Evolutionary conservation across 2,329 filamentous ascomycete genomes (phyloP).

Genomic region (Trichophyton schoenleinii): DNA sequence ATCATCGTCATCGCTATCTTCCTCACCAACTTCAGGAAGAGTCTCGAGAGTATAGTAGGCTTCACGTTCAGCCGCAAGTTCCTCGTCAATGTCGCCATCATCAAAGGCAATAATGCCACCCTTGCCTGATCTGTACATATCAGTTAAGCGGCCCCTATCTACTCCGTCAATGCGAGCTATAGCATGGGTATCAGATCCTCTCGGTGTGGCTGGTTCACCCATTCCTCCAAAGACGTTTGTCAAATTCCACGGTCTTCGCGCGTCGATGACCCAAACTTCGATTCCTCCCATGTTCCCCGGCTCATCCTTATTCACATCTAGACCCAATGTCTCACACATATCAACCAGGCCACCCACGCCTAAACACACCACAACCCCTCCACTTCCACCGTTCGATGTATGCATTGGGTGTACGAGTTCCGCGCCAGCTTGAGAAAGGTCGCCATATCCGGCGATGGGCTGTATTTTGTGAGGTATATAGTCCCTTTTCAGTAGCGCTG

Average conservation of each 20-base stretch:
- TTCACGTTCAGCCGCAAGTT: constrained; percentile 58
- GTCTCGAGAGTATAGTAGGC: constrained; percentile 76
- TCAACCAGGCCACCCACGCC: constrained; percentile 89
- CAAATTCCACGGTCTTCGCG: constrained; percentile 86
- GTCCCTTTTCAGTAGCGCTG: constrained; percentile 86
- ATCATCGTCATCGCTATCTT: constrained; percentile 48
- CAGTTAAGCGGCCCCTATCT: constrained; percentile 57
- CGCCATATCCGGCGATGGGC: constrained; percentile 82
- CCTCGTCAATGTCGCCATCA: constrained; percentile 86
- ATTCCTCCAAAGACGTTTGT: constrained; percentile 80
- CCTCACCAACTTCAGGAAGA: constrained; percentile 81
- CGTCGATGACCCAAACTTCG: constrained; percentile 88
- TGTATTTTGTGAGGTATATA: constrained; percentile 97
- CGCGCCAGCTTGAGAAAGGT: constrained; percentile 66
- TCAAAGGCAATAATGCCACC: constrained; percentile 92
- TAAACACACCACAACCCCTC: constrained; percentile 81
- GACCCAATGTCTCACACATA: constrained; percentile 62
- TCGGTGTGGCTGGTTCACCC: constrained; percentile 25
- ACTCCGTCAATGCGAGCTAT: constrained; percentile 52
- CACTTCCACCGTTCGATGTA: constrained; percentile 67
- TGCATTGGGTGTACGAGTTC: constrained; percentile 78
- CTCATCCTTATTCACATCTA: constrained; percentile 58
- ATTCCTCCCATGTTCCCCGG: constrained; percentile 60
- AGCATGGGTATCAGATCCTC: constrained; percentile 13
- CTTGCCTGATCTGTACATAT: constrained; percentile 60